phyloP scores from a whole-genome alignment of 1,284 basidiomycete species.

The Apiotrichum sp. region DNA sequence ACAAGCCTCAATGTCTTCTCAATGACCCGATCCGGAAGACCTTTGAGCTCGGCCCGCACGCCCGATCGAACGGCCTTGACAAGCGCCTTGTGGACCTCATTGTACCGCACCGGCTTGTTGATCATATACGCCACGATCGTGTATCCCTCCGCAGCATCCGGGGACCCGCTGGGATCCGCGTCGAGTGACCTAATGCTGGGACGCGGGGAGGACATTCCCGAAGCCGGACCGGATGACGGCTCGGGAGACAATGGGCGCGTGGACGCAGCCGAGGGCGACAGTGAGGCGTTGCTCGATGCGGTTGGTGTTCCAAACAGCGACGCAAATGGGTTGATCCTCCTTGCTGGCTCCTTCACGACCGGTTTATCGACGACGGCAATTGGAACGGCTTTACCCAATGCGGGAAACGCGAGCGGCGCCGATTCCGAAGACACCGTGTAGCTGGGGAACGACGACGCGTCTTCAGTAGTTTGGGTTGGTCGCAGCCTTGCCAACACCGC shows the following conservation, averaged over 20 bases:
- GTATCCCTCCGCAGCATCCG: slow-evolving; percentile 31
- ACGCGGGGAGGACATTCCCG: slow-evolving; percentile 23
- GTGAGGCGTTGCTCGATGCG: too few species aligned
- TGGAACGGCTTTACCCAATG: slow-evolving; percentile 40
- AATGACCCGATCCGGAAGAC: slow-evolving; percentile 58
- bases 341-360: slow-evolving; percentile 15
- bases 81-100: slow-evolving; percentile 57
- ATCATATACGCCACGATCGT: slow-evolving; percentile 42
- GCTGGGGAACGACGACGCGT: slow-evolving; percentile 52
- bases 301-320: slow-evolving; percentile 33
- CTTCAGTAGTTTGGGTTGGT: slow-evolving; percentile 30
- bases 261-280: not conserved
- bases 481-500: slow-evolving; percentile 30
- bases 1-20: slow-evolving; percentile 54
- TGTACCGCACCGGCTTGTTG: slow-evolving; percentile 34
- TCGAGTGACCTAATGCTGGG: slow-evolving; percentile 32
- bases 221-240: not conserved
- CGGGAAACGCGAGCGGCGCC: slow-evolving; percentile 60
- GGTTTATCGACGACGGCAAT: slow-evolving; percentile 10
- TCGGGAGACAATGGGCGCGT: slow-evolving; percentile 6
- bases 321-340: slow-evolving; percentile 42
- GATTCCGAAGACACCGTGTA: slow-evolving; percentile 54
- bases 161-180: slow-evolving; percentile 16
- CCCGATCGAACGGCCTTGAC: slow-evolving; percentile 57
- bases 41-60: slow-evolving; percentile 53